These are phyloP conservation scores for Kitagawia praeruptora DNA, from an alignment of 129 eudicot species.

Conservation along the genomic window DNA sequence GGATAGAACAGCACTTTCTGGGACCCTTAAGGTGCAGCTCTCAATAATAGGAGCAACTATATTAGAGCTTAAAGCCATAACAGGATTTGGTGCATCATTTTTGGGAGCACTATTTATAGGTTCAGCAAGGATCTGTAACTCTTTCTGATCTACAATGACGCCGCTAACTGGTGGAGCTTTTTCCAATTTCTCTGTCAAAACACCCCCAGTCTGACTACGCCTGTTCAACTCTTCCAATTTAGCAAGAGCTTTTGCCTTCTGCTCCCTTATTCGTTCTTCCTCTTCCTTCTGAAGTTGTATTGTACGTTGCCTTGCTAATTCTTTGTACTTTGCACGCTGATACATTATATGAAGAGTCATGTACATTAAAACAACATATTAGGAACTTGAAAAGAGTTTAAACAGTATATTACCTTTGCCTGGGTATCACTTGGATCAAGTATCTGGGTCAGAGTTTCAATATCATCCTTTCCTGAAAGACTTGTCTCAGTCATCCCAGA, in stretches of 20 bases:
- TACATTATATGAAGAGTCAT: not conserved
- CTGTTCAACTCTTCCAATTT: conserved; percentile 85
- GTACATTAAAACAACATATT: not conserved
- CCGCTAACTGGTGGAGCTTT: conserved; percentile 16
- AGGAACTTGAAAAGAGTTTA: not conserved
- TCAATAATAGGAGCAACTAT: conserved; percentile 21
- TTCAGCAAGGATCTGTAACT: conserved; percentile 19
- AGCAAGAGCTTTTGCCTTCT: conserved; percentile 85
- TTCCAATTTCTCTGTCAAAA: conserved; percentile 34
- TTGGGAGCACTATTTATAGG: conserved; percentile 16
- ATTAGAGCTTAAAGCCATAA: conserved; percentile 17
- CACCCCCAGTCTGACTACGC: conserved; percentile 52
- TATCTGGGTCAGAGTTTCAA: conserved; percentile 26
- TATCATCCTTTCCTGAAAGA: conserved; percentile 21
- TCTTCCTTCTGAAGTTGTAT: conserved; percentile 85
- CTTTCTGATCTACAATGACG: conserved; percentile 24
- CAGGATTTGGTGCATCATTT: conserved; percentile 15
- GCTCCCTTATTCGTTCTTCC: conserved; percentile 77
- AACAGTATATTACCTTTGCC: conserved; percentile 38
- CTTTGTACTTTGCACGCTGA: conserved; percentile 84
- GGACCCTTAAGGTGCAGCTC: conserved; percentile 4
- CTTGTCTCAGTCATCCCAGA: conserved; percentile 22
- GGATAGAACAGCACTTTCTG: conserved; percentile 15
- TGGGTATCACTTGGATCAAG: conserved; percentile 49
- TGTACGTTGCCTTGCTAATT: conserved; percentile 88